A percentile compares a stretch with the other conserved stretches of the same genome.
Evolutionary conservation across 805 yeast species (phyloP).

Genomic region (Candida namnaoensis): DNA sequence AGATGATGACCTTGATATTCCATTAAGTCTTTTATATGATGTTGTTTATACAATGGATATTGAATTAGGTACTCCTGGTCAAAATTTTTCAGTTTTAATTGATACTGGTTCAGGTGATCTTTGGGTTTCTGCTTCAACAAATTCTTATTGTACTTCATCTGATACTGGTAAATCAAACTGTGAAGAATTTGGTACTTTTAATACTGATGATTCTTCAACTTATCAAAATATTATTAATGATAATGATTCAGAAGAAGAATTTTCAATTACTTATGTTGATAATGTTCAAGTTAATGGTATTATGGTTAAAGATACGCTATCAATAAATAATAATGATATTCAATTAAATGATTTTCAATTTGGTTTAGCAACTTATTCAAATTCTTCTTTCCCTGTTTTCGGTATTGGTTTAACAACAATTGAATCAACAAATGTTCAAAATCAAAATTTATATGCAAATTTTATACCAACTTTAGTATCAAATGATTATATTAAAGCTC

Average conservation of each 20-base stretch:
- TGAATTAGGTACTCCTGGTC: slow-evolving; percentile 33
- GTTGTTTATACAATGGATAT: neutral
- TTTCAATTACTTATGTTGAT: slow-evolving; percentile 37
- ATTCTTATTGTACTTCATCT: slow-evolving; percentile 14
- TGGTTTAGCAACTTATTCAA: slow-evolving; percentile 58
- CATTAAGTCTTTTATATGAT: neutral
- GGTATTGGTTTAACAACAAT: slow-evolving; percentile 60
- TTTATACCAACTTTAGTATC: neutral
- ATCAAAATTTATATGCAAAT: neutral
- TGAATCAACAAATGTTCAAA: slow-evolving; percentile 39
- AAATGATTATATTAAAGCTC: neutral
- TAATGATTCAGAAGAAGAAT: slow-evolving; percentile 18
- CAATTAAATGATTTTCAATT: slow-evolving; percentile 44
- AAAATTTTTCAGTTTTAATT: slow-evolving; percentile 29
- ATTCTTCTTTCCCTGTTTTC: slow-evolving; percentile 52
- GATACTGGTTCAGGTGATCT: slow-evolving; percentile 45
- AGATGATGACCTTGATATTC: no score
- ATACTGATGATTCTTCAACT: slow-evolving; percentile 17
- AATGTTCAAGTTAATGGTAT: slow-evolving; percentile 37
- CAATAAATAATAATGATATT: slow-evolving; percentile 39
- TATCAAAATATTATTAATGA: no score
- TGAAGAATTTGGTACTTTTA: slow-evolving; percentile 22
- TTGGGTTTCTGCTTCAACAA: slow-evolving; percentile 32
- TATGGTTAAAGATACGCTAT: slow-evolving; percentile 39
- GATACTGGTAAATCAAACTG: slow-evolving; percentile 13